Evolutionary conservation across 148 eudicot genomes (phyloP), one percentile per base, ranked within the genome.

Genomic region (Amaranthus cruentus): DNA sequence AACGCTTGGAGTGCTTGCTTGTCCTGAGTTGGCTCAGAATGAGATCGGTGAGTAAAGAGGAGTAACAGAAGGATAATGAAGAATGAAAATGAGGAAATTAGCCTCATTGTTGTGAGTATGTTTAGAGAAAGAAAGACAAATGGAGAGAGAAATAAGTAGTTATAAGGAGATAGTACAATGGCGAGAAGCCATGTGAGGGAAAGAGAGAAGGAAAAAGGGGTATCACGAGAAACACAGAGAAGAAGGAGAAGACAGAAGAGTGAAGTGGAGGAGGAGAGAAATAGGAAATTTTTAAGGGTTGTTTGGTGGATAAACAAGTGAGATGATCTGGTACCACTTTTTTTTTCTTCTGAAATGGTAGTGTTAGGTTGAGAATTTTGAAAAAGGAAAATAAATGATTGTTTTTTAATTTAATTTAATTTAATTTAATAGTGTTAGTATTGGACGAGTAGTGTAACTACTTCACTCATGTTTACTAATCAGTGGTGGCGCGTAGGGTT

Each of bases 1-100:
- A 96, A 92, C 8, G 85, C 61, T 7, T 82, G 91, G 6, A 96
- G 87, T 0, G 96, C 92, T 68, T 83, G 88, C 75, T 83, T 89
- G 75, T 94, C 96, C 63, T 81, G 83, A 63, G 90, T 82, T 7
- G 90, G 89, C 76, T 94, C 96, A 4, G 96, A 83, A 55, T 14
- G 48, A 47, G 78, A 80, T 42, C 62, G 63, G 0, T 53, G 55
- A 49, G 11, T 48, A 9, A 62, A 8, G 1, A 18, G 3, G 0
- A 68, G 54, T 14, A 69, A 3, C 0, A 66, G 18, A 6, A 66
- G 11, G 9, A 50, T 13, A 7, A 47, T 0, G 7, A 18, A 0
- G 2, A 8, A 28, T 7, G 38, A 3, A 5, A 38, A 28, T 60
- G 9, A 2, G 2, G 8, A 7, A 2, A 60, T 2, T 46, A 60